Percentiles rank a stretch among this genome's conserved stretches.
Evolutionary conservation across 2,329 filamentous ascomycete species (phyloP).

Genomic region (Sporothrix inflata): DNA sequence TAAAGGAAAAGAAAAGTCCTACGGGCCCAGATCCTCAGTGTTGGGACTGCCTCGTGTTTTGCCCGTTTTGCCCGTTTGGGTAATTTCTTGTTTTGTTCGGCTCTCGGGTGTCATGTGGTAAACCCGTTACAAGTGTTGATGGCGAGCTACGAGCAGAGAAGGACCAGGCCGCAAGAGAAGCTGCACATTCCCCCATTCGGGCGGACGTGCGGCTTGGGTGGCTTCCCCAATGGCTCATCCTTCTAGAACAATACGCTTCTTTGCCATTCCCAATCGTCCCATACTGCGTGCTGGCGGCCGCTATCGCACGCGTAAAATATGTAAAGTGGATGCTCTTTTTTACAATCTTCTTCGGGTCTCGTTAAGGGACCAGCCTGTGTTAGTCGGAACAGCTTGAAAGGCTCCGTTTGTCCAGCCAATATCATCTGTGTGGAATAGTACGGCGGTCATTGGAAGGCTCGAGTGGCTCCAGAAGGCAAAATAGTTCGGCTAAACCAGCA

Average conservation of each 20-base stretch:
- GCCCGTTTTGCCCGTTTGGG: not conserved
- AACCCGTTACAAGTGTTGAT: not conserved
- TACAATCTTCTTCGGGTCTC: not conserved
- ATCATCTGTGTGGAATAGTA: not conserved
- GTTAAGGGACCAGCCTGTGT: not conserved
- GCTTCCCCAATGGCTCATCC: not conserved
- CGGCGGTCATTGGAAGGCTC: not conserved
- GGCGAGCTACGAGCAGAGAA: not conserved
- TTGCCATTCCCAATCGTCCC: not conserved
- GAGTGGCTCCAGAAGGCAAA: not conserved
- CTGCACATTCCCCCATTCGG: not conserved
- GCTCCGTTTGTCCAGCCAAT: conserved; percentile 17
- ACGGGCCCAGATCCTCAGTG: not conserved
- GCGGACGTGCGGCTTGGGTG: conserved; percentile 20
- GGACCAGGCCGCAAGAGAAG: conserved; percentile 1
- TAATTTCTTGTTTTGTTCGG: conserved; percentile 21
- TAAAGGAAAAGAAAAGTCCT: not conserved
- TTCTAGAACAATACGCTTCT: conserved; percentile 16
- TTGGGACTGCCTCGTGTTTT: not conserved
- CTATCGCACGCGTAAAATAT: conserved; percentile 1
- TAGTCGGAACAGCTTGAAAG: not conserved
- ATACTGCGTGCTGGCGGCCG: not conserved
- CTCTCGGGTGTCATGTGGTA: conserved; percentile 27
- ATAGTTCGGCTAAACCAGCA: conserved; percentile 8
- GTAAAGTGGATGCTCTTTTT: not conserved